phyloP scores from a whole-genome alignment of 139 green algal genomes.

The Chlamydomonas asymmetrica region DNA sequence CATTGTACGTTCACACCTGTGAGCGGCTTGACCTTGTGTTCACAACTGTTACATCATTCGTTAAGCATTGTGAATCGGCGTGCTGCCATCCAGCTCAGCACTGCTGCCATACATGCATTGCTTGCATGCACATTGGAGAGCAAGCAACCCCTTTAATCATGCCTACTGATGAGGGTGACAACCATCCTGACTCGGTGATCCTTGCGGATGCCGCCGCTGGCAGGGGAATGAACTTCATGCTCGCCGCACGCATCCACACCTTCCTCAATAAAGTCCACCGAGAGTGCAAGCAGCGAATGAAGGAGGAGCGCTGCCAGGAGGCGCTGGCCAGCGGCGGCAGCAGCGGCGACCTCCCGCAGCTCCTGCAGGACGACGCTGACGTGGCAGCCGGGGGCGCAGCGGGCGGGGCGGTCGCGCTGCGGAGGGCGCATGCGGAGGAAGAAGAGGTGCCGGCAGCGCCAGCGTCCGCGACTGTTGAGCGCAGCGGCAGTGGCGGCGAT shows the following conservation, averaged over 20 bases:
- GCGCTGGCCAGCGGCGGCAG: background rate
- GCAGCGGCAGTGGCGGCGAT: too few species aligned
- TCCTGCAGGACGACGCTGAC: background rate
- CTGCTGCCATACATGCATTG: too few species aligned
- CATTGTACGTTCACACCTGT: too few species aligned
- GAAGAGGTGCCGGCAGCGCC: background rate
- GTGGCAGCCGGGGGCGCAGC: background rate
- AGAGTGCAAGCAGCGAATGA: background rate
- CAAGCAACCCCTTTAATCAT: too few species aligned
- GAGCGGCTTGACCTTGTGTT: too few species aligned
- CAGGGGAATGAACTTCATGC: conserved; percentile 47
- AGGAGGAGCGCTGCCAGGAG: background rate
- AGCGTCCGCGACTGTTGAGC: background rate
- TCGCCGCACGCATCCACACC: conserved; percentile 38
- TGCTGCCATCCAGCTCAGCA: too few species aligned
- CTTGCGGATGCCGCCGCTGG: conserved; percentile 2
- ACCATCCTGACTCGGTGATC: background rate
- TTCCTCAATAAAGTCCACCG: conserved; percentile 20
- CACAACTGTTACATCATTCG: too few species aligned
- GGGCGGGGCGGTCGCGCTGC: background rate
- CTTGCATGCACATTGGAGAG: too few species aligned
- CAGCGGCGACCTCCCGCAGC: background rate
- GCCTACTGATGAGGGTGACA: background rate
- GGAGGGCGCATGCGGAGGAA: background rate
- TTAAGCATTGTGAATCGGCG: too few species aligned